Evolutionary conservation across 2,329 filamentous ascomycete genomes (phyloP).

Genomic region (Tolypocladium paradoxum): DNA sequence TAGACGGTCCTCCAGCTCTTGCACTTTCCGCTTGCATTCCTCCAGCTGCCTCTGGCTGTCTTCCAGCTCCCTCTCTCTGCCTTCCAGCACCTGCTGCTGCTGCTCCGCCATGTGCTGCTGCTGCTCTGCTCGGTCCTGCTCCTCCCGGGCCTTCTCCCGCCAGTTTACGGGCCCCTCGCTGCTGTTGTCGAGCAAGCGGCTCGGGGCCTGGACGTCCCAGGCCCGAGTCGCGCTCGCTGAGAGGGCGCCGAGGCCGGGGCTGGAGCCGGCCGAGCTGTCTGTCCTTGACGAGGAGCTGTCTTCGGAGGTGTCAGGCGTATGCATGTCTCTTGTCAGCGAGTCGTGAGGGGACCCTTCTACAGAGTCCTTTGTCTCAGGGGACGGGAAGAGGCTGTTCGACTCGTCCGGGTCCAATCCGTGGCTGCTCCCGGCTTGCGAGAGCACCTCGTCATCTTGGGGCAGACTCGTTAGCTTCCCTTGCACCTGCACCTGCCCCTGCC

Average conservation of each 20-base stretch:
- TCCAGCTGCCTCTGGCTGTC: neutral
- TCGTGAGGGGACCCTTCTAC: neutral
- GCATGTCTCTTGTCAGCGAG: neutral
- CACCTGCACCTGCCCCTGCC: neutral
- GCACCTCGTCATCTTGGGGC: neutral
- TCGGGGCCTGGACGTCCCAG: too few species aligned
- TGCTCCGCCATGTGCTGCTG: neutral
- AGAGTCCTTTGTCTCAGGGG: neutral
- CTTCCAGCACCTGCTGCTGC: neutral
- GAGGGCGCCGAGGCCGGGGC: neutral
- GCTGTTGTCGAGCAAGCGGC: neutral
- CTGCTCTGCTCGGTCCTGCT: neutral
- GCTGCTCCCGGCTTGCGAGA: neutral
- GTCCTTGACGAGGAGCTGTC: neutral
- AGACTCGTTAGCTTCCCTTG: neutral
- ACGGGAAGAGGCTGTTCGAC: neutral
- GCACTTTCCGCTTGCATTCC: neutral
- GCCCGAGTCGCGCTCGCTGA: neutral
- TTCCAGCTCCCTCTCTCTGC: neutral
- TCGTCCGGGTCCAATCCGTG: neutral
- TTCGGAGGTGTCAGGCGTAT: neutral
- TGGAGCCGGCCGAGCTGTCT: neutral
- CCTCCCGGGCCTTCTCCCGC: neutral
- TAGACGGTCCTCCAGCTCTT: neutral
- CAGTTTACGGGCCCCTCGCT: neutral